Base-by-base conservation (phyloP, 2,329 filamentous ascomycete species). In the Fusarium pseudonygamai region DNA sequence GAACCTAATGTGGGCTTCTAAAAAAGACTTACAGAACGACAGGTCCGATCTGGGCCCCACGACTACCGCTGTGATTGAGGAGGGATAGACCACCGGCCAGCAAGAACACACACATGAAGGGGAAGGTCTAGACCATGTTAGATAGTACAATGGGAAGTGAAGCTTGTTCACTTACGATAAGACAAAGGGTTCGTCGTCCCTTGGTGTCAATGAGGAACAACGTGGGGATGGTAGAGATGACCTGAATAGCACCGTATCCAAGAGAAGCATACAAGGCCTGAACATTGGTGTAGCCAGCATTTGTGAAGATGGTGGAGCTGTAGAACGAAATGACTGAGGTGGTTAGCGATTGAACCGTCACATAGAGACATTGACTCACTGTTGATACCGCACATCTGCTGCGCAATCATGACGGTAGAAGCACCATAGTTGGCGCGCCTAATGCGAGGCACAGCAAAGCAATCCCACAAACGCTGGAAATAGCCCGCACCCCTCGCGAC, bases 351-450 rank as follows among this genome's bases (percentile, higher is more conserved):
- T n/a, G 34, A 14, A 11, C 0, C 11, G 10, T 13, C 15, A 10
- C 6, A 22, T 1, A 16, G 11, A 28, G 4, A 18, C 0, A 0
- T 0, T 0, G 43, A 69, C 71, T 64, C 61, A 76, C 77, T 78
- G 61, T 76, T 77, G 61, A 78, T 78, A 18, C 75, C 77, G 14
- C 67, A 79, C 74, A 80, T 80, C 80, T 92, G 90, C 80, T 93
- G 91, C 1, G 89, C 90, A 78, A 92, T 88, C 93, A 96, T 96
- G 73, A 96, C 93, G 3, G 90, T 91, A 65, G 91, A 92, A 3
- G 93, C 92, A 36, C 93, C 93, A 50, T 92, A 87, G 30, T 91
- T 95, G 3, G 94, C 93, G 40, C 91, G 87, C 42, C 91, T 86
- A n/a, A 93, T 86, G 60, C 92, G 85, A 3, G 92, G 90, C 45